phyloP scores from a whole-genome alignment of 768 basidiomycete species.

The Pleurotus salmoneostramineus region DNA sequence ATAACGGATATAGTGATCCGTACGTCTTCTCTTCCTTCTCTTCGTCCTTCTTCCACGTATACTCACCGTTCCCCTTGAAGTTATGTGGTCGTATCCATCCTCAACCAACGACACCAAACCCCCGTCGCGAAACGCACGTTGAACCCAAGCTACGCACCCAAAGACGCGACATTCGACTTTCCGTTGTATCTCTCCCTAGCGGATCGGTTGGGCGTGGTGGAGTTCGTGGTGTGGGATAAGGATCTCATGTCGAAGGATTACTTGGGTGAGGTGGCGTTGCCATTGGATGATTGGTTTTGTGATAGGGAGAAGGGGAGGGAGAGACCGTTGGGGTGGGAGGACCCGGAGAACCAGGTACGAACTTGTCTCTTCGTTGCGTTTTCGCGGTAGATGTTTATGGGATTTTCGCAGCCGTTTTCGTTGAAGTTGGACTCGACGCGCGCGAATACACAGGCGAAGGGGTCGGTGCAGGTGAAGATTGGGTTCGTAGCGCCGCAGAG shows the following conservation, averaged over 20 bases:
- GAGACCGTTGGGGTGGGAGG: slow-evolving; percentile 50
- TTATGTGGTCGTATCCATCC: slow-evolving; percentile 65
- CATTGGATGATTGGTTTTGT: slow-evolving; percentile 79
- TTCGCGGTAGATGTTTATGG: slow-evolving; percentile 4
- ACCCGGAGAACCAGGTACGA: slow-evolving; percentile 42
- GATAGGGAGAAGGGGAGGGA: slow-evolving; percentile 23
- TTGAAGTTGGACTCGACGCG: slow-evolving; percentile 38
- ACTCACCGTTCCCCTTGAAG: slow-evolving; percentile 27
- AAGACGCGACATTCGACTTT: slow-evolving; percentile 86
- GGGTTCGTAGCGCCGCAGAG: slow-evolving; percentile 46
- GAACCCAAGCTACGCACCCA: slow-evolving; percentile 61
- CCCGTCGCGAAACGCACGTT: slow-evolving; percentile 70
- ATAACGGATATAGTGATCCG: slow-evolving; percentile 74
- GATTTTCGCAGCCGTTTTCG: slow-evolving; percentile 26
- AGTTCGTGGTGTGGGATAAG: slow-evolving; percentile 92
- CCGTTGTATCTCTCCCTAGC: slow-evolving; percentile 77
- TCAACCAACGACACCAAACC: slow-evolving; percentile 61
- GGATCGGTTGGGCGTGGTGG: slow-evolving; percentile 68
- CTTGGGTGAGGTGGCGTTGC: slow-evolving; percentile 80
- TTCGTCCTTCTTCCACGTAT: neutral
- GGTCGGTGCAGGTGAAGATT: slow-evolving; percentile 39
- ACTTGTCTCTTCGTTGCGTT: neutral
- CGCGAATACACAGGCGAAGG: slow-evolving; percentile 33
- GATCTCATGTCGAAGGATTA: slow-evolving; percentile 91
- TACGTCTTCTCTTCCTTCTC: slow-evolving; percentile 32